These are phyloP conservation scores for Citrus australasica DNA, from an alignment of 345 rosid species.

Conservation along the genomic window DNA sequence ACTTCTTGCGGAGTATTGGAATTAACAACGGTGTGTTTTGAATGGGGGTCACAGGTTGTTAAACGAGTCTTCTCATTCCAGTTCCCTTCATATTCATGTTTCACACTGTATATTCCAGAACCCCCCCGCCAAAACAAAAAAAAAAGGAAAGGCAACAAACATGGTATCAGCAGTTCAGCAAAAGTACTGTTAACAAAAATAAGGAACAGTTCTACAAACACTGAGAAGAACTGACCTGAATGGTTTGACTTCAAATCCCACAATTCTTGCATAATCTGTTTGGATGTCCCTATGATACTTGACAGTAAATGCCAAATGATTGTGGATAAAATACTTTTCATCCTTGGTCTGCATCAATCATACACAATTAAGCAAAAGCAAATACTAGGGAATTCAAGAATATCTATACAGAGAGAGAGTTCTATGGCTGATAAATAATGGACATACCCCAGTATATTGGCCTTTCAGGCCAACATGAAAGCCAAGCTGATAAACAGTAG, in stretches of 20 bases:
- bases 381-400: not conserved
- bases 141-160: not conserved
- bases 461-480: slow-evolving; percentile 92
- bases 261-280: slow-evolving; percentile 84
- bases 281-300: slow-evolving; percentile 75
- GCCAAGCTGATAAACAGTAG: slow-evolving; percentile 79
- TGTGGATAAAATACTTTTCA: slow-evolving; percentile 82
- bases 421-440: slow-evolving; percentile 1
- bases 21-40: slow-evolving; percentile 66
- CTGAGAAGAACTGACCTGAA: slow-evolving; percentile 51
- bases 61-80: slow-evolving; percentile 74
- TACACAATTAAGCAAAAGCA: slow-evolving; percentile 15
- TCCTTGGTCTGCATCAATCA: slow-evolving; percentile 64
- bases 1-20: slow-evolving; percentile 92
- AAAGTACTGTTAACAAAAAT: not conserved
- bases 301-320: slow-evolving; percentile 85
- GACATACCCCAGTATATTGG: slow-evolving; percentile 79
- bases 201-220: not conserved
- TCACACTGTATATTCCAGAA: slow-evolving; percentile 42
- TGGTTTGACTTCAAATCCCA: slow-evolving; percentile 95
- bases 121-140: not conserved
- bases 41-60: slow-evolving; percentile 80
- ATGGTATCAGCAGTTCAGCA: not conserved
- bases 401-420: not conserved
- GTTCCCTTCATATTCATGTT: slow-evolving; percentile 77